phyloP scores from a whole-genome alignment of 2,329 filamentous ascomycete genomes.

The Fusarium sp. region DNA sequence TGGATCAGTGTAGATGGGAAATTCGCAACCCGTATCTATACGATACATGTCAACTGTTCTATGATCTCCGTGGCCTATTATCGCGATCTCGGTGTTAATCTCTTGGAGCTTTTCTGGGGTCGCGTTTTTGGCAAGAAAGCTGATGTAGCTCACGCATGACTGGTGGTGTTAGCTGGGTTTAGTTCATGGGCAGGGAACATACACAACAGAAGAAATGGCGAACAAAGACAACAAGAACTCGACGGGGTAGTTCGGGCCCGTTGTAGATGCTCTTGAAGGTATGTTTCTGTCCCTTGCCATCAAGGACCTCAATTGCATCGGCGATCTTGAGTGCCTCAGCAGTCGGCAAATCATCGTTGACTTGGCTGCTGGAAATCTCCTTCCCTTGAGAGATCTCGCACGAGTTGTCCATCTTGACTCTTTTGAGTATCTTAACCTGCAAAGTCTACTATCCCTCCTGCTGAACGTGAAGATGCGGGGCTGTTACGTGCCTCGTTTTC shows the following conservation, averaged over 20 bases:
- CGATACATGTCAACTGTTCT: slow-evolving; percentile 15
- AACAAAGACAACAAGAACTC: slow-evolving; percentile 22
- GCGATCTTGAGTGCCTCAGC: background rate
- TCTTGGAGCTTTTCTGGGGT: slow-evolving; percentile 15
- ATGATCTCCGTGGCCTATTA: slow-evolving; percentile 3
- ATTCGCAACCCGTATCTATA: slow-evolving; percentile 18
- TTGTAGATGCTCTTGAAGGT: slow-evolving; percentile 20
- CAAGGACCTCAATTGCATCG: slow-evolving; percentile 2
- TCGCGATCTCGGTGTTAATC: slow-evolving; percentile 12
- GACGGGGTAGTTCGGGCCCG: background rate
- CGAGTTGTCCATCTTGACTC: background rate
- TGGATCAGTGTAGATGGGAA: slow-evolving; percentile 20
- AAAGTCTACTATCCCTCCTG: fast-evolving
- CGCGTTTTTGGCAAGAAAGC: slow-evolving; percentile 4
- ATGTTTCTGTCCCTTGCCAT: slow-evolving; percentile 4
- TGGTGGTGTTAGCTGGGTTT: background rate
- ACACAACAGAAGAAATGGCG: slow-evolving; percentile 27
- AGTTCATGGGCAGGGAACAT: background rate
- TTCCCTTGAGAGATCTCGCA: background rate
- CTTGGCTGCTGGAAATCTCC: background rate
- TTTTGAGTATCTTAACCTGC: background rate
- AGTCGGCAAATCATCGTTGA: slow-evolving; percentile 10
- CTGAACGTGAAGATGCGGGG: background rate
- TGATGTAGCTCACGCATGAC: slow-evolving; percentile 12
- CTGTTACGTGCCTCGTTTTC: fast-evolving